Evolutionary conservation across 345 rosid species (phyloP).

Genomic region (Erysimum cheiranthoides): DNA sequence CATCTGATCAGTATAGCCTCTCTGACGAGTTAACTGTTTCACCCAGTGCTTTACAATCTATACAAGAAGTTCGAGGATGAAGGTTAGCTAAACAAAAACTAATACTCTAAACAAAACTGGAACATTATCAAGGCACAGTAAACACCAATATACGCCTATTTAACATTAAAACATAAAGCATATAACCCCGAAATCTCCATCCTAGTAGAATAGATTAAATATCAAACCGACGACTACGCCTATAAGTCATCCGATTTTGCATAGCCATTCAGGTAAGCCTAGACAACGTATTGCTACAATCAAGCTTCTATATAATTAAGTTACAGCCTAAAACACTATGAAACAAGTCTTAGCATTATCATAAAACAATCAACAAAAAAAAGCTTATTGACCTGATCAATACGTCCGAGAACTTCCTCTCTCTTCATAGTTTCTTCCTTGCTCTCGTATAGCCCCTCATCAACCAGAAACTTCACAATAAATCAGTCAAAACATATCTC

Average conservation of each 20-base stretch:
- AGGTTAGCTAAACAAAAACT: neutral
- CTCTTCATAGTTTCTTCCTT: conserved; percentile 73
- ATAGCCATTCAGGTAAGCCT: neutral
- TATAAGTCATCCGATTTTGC: neutral
- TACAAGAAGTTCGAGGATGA: neutral
- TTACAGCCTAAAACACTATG: neutral
- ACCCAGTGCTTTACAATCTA: conserved; percentile 88
- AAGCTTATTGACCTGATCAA: conserved; percentile 57
- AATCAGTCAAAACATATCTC: conserved; percentile 6
- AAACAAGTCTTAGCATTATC: neutral
- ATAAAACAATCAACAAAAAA: neutral
- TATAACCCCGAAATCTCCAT: neutral
- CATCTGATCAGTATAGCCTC: conserved; percentile 82
- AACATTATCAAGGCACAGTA: neutral
- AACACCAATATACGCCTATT: neutral
- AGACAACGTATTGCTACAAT: neutral
- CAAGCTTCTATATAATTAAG: neutral
- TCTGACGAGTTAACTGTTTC: conserved; percentile 62
- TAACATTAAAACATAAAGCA: neutral
- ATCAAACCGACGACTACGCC: neutral
- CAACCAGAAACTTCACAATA: conserved; percentile 58
- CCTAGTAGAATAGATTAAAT: neutral
- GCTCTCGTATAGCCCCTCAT: conserved; percentile 74
- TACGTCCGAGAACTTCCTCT: conserved; percentile 64
- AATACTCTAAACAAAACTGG: neutral